Evolutionary conservation across 1,284 basidiomycete species (phyloP), one percentile per base, ranked within the genome.

Genomic region (Fomitopsis betulina): DNA sequence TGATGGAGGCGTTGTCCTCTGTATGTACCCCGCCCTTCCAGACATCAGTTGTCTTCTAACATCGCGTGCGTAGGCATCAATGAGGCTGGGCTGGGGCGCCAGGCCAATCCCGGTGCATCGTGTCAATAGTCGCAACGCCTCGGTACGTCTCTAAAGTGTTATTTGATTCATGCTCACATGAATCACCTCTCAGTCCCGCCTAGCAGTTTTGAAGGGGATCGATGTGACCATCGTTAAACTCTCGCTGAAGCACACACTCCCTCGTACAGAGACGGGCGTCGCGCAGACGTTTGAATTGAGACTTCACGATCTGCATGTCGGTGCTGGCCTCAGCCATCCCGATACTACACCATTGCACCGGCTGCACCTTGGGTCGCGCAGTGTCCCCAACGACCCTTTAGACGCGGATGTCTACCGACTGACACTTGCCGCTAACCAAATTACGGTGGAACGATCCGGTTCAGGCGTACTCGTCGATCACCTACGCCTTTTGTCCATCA

Each of bases 341-440:
- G 71, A 71, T 9, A 63, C 67, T 25, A 78, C 78, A 62, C 61
- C 68, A 9, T 67, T 83, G 3, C 85, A 88, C 66, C 72, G 72
- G 37, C 70, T 77, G 53, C 81, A 80, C 76, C 68, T 89, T 13
- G 87, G 87, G 33, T 70, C 72, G 2, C 67, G 68, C 35, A 67
- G 65, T 49, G 69, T 66, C 12, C 59, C 66, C 2, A 72, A 76
- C 27, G 64, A 65, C 23, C 63, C 71, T 49, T 71, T 78, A 57
- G 73, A 80, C 43, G 70, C 81, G 5, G 78, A 82, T 50, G 72
- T 77, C 1, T 85, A 83, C 63, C 68, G 73, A n/a, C 64, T 84
- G 58, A 68, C 69, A 43, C 67, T 84, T 17, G 71, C 73, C 8
- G 71, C 74, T 5, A 62, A 80, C 27, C 75, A 79, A 9, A 32